Percentiles rank a stretch among this genome's conserved stretches.
Conservation (phyloP, 495 filamentous ascomycete species). For the Letharia columbiana region DNA sequence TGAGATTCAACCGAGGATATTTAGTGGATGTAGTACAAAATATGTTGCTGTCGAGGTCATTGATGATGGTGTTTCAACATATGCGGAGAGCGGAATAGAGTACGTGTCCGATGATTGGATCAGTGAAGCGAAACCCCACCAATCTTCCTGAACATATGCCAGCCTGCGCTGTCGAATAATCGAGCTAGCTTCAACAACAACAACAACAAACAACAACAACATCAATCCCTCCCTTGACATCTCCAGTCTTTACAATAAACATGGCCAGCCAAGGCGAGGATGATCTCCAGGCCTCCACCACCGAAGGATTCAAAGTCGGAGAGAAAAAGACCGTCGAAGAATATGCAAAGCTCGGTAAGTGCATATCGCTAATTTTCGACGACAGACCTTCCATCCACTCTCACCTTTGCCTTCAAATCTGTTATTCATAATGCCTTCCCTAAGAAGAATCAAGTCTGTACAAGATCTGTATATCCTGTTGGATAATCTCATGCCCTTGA, state of each 20-base stretch:
- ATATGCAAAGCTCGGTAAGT: conserved; percentile 84
- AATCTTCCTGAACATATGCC: not conserved
- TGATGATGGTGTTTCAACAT: conserved; percentile 1
- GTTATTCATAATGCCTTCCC: not conserved
- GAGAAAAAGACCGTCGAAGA: conserved; percentile 96
- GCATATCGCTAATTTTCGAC: conserved; percentile 11
- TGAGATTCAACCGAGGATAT: not conserved
- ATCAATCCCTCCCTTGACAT: not conserved
- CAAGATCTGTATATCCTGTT: conserved; percentile 1
- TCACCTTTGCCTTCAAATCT: not conserved
- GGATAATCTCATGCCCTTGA: conserved; percentile 7
- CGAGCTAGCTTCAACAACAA: not conserved
- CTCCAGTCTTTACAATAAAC: conserved; percentile 11
- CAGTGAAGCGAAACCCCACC: conserved; percentile 18
- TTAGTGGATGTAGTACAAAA: not conserved
- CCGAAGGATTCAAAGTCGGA: conserved; percentile 92
- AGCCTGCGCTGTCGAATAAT: conserved; percentile 3
- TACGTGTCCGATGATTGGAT: conserved; percentile 1
- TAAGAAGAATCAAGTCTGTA: conserved; percentile 2
- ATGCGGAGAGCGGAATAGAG: not conserved
- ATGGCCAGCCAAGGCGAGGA: conserved; percentile 47
- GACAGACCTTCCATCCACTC: conserved; percentile 7
- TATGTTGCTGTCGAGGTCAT: not conserved
- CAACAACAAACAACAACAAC: not conserved
- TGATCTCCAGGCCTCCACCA: conserved; percentile 76